Evolutionary conservation across 345 rosid genomes (phyloP).

Genomic region (Gossypium australe): DNA sequence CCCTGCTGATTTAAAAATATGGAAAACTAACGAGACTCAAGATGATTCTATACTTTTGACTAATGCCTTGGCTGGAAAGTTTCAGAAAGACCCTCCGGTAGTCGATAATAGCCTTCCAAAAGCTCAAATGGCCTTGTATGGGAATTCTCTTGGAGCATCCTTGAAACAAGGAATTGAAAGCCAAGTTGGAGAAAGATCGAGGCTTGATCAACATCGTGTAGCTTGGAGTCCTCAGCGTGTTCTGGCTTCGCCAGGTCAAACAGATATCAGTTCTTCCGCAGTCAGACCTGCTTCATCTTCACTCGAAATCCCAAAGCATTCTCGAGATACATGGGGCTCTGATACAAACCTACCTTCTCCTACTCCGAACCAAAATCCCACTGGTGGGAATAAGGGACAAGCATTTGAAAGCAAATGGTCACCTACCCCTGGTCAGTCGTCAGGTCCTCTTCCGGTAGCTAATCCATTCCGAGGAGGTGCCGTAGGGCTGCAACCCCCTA

Average conservation of each 20-base stretch:
- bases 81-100: constrained; percentile 39
- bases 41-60: constrained; percentile 71
- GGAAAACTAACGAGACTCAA: constrained; percentile 58
- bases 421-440: constrained; percentile 42
- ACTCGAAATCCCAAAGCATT: constrained; percentile 47
- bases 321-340: constrained; percentile 53
- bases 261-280: constrained; percentile 27
- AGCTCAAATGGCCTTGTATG: constrained; percentile 35
- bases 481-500: constrained; percentile 26
- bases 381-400: constrained; percentile 35
- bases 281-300: constrained; percentile 34
- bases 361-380: constrained; percentile 62
- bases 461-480: constrained; percentile 27
- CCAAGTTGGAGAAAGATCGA: constrained; percentile 25
- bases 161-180: constrained; percentile 26
- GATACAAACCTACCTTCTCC: constrained; percentile 85
- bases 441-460: constrained; percentile 26
- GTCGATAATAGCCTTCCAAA: constrained; percentile 29
- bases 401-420: constrained; percentile 63
- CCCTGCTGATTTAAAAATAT: constrained; percentile 75
- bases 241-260: constrained; percentile 17
- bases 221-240: constrained; percentile 8
- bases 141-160: constrained; percentile 18
- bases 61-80: constrained; percentile 68
- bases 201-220: constrained; percentile 29